Evolutionary conservation across 768 basidiomycete genomes (phyloP), one percentile per base, ranked within the genome.

Genomic region (Mycena metata): DNA sequence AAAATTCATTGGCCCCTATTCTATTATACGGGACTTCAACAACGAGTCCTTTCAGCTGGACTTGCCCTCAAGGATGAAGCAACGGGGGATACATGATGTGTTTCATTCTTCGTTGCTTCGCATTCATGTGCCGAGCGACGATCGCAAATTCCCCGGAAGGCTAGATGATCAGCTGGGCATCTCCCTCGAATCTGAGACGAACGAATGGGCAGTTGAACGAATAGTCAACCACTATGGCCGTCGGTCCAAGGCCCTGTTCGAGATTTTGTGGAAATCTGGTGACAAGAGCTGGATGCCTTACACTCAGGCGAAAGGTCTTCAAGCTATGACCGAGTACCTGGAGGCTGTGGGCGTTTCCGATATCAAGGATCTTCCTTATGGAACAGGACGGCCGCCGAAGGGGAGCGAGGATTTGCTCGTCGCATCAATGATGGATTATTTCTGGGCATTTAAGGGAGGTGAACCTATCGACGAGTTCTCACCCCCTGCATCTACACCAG

Each of bases 281-380:
- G 78, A 80, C 30, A 43, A 67, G 1, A 79, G 76, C n/a, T 83
- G 82, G 82, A 23, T 80, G 30, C 72, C 75, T 3, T 78, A 73
- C 46, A 16, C 39, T 12, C 66, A 76, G 39, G 67, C 81, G 0
- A 45, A 51, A 11, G 72, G 74, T 16, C 55, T 80, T 0, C 56
- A 71, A 1, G 75, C 75, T 0, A 47, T 81, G 5, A 24, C 51
- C 0, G 63, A 70, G 4, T 83, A 83, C 67, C 23, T 57, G 56
- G 39, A 57, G 23, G 24, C 41, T 2, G 9, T 24, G n/a, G 56
- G 56, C 0, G 42, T 30, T 15, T 57, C 56, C 7, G 41, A 43
- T 2, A 15, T 57, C 39, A 30, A 17, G 3, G 21, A 46, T 4
- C 52, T 55, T 6, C 51, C 8, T 13, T 75, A 30, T 30, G 30